Evolutionary conservation across 768 basidiomycete genomes (phyloP), one percentile per base, ranked within the genome.

Genomic region (Exidia glandulosa): DNA sequence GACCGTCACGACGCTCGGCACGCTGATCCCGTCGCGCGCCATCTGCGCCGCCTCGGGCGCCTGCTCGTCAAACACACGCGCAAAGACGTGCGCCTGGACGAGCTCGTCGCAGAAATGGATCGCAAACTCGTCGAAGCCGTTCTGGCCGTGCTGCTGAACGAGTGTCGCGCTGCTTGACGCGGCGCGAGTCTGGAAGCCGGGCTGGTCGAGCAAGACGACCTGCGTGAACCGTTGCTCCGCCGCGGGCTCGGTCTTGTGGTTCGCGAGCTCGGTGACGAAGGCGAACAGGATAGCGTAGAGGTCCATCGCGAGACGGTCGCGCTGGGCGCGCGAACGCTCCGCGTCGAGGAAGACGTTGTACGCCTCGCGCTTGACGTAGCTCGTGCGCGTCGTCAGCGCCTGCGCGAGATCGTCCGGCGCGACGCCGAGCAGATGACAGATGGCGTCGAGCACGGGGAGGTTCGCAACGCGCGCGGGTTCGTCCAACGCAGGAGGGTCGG

Each of bases 281-380:
- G 90, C 84, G 67, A 94, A 92, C 16, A 94, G 79, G 68, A 94
- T 92, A 13, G 90, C 85, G 66, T 94, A 95, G 27, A 94, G 76
- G 67, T 94, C 90, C 58, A 84, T 81, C 56, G 90, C 81, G 63
- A 88, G 82, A 6, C 81, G 78, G 65, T 92, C 87, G n/a, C 90
- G 81, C 72, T 94, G 93, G 1, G 69, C 69, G 2, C 80, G 76
- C 57, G 88, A 86, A 68, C 87, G 88, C 62, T 84, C 79, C 14
- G 84, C 81, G 64, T 81, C 84, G 61, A 94, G 80, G 60, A 94
- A 79, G 27, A 88, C 84, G 0, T 88, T 91, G 68, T 86, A 90
- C 2, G 94, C 73, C 67, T 95, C 93, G 73, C 90, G 90, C 58
- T 87, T 81, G 55, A 94, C 88, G 69, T 92, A 95, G 63, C 80